Base-by-base conservation (phyloP, 2,329 filamentous ascomycete species). In the Leptographium flavum region DNA sequence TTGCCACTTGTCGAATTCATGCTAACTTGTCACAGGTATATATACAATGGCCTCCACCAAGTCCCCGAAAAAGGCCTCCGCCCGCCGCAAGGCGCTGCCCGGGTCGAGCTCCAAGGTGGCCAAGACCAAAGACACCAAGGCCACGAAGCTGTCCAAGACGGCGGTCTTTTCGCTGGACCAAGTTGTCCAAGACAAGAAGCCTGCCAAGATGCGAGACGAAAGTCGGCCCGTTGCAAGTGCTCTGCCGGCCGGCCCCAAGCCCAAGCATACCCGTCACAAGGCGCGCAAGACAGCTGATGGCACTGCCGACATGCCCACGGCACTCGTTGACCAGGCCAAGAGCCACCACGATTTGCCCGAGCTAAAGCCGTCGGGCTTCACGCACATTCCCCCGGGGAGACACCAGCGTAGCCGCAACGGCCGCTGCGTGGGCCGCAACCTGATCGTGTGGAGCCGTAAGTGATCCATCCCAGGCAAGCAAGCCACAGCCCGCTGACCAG, bases 391-490 rank as follows among this genome's bases (percentile, higher is more conserved):
- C 1, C 48, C 47, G 4, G 22, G 43, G 6, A 37, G 40, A n/a
- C 45, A 51, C 0, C 50, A 55, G 17, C 45, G 51, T 1, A 21
- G 40, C 15, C 42, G 43, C 23, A 63, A 63, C 43, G 61, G 61
- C 35, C 58, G 61, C 22, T 43, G 48, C 2, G 39, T 49, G 8
- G 65, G 64, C 9, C 61, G 67, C 7, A 60, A 57, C 25, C 52
- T 69, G 3, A 63, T 70, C 23, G 54, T 58, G 23, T 70, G 67
- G 67, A 57, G 56, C n/a, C 60, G 66, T 69, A 57, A 60, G 66
- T 57, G 39, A 42, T 10, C 19, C 27, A n/a, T 35, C 14, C n/a
- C 35, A 23, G 7, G 13, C 32, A 4, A 37, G 21, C 22, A 15
- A 3, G 22, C 10, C 13, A 23, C 15, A 22, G 10, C 11, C 7